phyloP scores from a whole-genome alignment of 2,329 filamentous ascomycete genomes.

The Dissoconium aciculare region DNA sequence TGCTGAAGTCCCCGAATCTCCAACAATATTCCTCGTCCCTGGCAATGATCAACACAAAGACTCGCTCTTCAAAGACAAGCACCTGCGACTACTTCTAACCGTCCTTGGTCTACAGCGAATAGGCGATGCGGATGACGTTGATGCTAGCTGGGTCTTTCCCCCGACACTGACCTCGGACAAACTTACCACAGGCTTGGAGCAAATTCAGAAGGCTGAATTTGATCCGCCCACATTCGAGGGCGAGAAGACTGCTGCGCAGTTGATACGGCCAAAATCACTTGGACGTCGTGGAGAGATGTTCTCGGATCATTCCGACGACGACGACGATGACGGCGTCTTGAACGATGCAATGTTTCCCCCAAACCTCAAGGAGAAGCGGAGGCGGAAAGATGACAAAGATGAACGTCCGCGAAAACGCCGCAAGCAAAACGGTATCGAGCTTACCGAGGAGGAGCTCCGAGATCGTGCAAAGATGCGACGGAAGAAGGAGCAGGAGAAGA shows the following conservation, averaged over 20 bases:
- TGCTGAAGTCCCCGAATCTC: constrained; percentile 25
- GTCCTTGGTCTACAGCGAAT: constrained; percentile 55
- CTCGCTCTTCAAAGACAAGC: constrained; percentile 78
- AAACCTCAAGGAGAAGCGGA: constrained; percentile 18
- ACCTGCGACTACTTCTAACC: constrained; percentile 70
- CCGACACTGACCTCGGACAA: constrained; percentile 46
- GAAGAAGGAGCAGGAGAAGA: constrained; percentile 60
- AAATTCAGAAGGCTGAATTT: constrained; percentile 65
- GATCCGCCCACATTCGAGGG: constrained; percentile 65
- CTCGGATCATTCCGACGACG: constrained; percentile 31
- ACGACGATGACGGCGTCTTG: constrained; percentile 36
- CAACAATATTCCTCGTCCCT: constrained; percentile 43
- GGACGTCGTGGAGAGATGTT: constrained; percentile 37
- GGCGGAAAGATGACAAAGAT: constrained; percentile 8
- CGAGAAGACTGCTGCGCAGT: constrained; percentile 56
- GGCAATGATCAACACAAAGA: constrained; percentile 51
- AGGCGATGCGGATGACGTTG: constrained; percentile 53
- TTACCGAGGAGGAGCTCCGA: constrained; percentile 45
- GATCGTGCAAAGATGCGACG: constrained; percentile 47
- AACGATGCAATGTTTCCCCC: constrained; percentile 19
- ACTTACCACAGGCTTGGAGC: constrained; percentile 52
- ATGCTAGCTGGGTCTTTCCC: constrained; percentile 67
- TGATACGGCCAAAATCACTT: constrained; percentile 57
- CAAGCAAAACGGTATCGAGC: constrained; percentile 37
- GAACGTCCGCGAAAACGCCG: constrained; percentile 47